phyloP scores from a whole-genome alignment of 1,284 basidiomycete genomes.

The Melampsora occidentalis region DNA sequence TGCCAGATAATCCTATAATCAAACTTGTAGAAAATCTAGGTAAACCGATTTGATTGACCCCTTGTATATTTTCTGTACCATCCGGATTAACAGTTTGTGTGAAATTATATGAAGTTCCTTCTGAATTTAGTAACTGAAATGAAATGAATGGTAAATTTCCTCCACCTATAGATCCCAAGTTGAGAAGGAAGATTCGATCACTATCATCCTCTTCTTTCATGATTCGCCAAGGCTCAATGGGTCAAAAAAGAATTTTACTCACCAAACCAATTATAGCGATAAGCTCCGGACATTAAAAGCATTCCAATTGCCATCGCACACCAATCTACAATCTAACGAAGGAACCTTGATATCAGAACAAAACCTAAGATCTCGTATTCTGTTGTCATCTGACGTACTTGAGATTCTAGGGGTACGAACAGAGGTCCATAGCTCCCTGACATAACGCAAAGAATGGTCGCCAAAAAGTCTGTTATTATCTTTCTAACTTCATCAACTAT shows the following conservation, averaged over 20 bases:
- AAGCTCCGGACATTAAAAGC: slow-evolving; percentile 33
- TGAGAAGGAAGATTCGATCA: too few relatives aligned
- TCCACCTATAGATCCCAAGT: slow-evolving; percentile 14
- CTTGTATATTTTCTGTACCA: slow-evolving; percentile 27
- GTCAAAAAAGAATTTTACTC: background rate
- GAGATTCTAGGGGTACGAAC: slow-evolving; percentile 35
- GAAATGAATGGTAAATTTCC: slow-evolving; percentile 41
- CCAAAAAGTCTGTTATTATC: too few relatives aligned
- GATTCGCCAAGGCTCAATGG: too few relatives aligned
- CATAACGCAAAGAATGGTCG: background rate
- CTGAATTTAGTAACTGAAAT: slow-evolving; percentile 33
- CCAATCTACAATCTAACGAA: slow-evolving; percentile 1
- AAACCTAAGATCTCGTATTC: too few relatives aligned
- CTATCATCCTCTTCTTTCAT: too few relatives aligned
- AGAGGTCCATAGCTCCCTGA: slow-evolving; percentile 30
- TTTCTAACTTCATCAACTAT: background rate
- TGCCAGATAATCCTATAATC: slow-evolving; percentile 24
- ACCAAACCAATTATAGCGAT: slow-evolving; percentile 40
- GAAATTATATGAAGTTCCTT: slow-evolving; percentile 27
- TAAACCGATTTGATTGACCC: slow-evolving; percentile 22
- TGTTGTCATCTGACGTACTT: slow-evolving; percentile 9
- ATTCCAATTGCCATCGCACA: slow-evolving; percentile 18
- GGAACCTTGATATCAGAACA: too few relatives aligned
- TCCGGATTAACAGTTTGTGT: slow-evolving; percentile 23
- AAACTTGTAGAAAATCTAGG: slow-evolving; percentile 35